phyloP scores from a whole-genome alignment of 768 basidiomycete genomes.

The Termitomyces sp. region DNA sequence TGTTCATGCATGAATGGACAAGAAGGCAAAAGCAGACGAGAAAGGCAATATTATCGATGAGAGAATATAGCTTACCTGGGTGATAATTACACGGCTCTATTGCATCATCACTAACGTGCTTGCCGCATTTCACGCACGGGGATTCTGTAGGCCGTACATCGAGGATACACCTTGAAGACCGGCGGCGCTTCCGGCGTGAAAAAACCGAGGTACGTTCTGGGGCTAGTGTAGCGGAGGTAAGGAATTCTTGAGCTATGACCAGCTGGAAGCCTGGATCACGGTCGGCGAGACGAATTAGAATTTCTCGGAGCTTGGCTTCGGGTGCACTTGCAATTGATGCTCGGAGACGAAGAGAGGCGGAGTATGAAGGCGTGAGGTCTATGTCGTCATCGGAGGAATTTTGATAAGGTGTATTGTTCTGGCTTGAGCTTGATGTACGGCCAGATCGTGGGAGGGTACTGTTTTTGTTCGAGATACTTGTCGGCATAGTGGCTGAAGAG shows the following conservation, averaged over 20 bases:
- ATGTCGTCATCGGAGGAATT: constrained; percentile 6
- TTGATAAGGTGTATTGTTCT: neutral
- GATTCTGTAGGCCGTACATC: constrained; percentile 2
- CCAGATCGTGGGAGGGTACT: constrained; percentile 11
- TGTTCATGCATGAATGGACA: neutral
- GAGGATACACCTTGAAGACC: constrained; percentile 10
- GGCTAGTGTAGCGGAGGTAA: neutral
- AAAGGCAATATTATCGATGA: neutral
- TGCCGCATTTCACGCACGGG: constrained; percentile 19
- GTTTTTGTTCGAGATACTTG: neutral
- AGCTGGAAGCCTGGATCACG: constrained; percentile 31
- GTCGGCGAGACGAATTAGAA: constrained; percentile 35
- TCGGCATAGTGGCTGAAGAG: constrained; percentile 1
- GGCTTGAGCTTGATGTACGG: neutral
- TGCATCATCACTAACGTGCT: constrained; percentile 8
- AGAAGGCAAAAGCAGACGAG: neutral
- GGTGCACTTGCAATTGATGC: constrained; percentile 33
- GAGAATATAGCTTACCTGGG: constrained; percentile 26
- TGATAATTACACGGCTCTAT: constrained; percentile 27
- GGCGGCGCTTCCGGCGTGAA: constrained; percentile 10
- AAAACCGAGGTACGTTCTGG: constrained; percentile 5
- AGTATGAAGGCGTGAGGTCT: constrained; percentile 6
- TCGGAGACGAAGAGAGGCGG: constrained; percentile 20
- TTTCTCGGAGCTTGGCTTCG: constrained; percentile 34
- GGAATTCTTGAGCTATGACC: constrained; percentile 36